Conservation (phyloP, 2,329 filamentous ascomycete genomes). For the Didymella glomerata region DNA sequence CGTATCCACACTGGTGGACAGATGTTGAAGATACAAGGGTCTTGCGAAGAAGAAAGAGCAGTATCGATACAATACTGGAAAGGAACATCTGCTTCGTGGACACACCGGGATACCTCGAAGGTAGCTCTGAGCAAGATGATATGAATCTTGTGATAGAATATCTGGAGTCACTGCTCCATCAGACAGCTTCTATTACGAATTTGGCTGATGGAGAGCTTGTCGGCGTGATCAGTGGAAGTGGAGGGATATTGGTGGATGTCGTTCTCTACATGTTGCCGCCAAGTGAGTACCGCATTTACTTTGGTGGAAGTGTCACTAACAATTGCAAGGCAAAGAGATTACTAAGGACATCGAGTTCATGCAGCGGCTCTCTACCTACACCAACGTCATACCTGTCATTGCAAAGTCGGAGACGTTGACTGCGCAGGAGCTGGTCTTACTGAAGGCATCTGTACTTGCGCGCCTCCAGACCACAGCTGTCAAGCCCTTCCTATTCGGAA, state of each 20-base stretch:
- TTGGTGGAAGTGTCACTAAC: conserved; percentile 25
- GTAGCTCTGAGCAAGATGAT: conserved; percentile 49
- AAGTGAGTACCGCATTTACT: conserved; percentile 59
- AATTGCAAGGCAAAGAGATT: conserved; percentile 46
- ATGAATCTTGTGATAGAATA: conserved; percentile 65
- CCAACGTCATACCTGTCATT: conserved; percentile 86
- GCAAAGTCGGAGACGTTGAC: conserved; percentile 77
- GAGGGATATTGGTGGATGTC: conserved; percentile 83
- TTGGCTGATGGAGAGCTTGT: conserved; percentile 78
- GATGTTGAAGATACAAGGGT: conserved; percentile 73
- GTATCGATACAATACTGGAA: conserved; percentile 80
- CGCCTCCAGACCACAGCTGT: conserved; percentile 67
- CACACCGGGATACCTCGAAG: conserved; percentile 69
- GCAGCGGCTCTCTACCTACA: conserved; percentile 72
- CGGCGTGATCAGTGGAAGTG: conserved; percentile 79
- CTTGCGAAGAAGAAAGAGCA: conserved; percentile 68
- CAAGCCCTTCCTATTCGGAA: conserved; percentile 72
- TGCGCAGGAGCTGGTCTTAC: conserved; percentile 61
- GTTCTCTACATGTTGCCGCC: conserved; percentile 82
- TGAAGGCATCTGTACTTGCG: conserved; percentile 68
- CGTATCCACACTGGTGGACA: conserved; percentile 90
- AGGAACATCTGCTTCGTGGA: conserved; percentile 95
- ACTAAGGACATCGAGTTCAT: conserved; percentile 75
- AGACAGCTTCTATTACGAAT: conserved; percentile 67
- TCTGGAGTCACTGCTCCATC: conserved; percentile 73